Base-by-base conservation (phyloP, 768 basidiomycete species). In the Holtermannia corniformis region DNA sequence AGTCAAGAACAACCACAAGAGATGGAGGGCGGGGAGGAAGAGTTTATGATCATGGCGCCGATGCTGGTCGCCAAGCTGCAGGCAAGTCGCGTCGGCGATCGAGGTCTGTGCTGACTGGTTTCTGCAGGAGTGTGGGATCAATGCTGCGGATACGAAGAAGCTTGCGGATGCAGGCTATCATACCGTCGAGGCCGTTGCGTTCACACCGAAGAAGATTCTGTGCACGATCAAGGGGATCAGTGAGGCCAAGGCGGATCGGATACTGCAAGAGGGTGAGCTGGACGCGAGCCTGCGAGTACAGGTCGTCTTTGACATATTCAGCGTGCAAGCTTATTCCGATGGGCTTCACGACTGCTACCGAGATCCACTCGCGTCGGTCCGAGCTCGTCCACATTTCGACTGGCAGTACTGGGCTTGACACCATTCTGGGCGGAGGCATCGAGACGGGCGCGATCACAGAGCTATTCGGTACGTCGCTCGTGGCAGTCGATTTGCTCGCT, bases 361-460 rank as follows among this genome's bases (percentile, higher is more conserved):
- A 96, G 68, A 86, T 96, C 5, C 95, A 99, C 70, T 86, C 90
- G 20, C 83, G 91, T 51, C 79, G 95, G 42, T 86, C 91, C 16
- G 95, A 99, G 68, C 80, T 97, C 25, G 88, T 99, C 20, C 86
- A 87, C 73, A 92, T 99, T 56, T 92, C 91, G 1, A 97, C 95
- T 0, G 95, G 95, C 21, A 91, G 88, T 1, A 93, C 91, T 65
- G 90, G 95, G 60, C 77, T 99, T 27, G 93, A 99, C 73, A 90
- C 90, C 3, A 80, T 97, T 27, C 78, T 99, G 2, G 95, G 95
- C 67, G 93, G 93, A 49, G 95, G 95, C 7, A 88, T 99, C 62
- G 95, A 99, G 76, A 99, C 95, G 16, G 95, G 95, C 41, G 86
- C 91, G 0, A 95, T 99, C 68, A 99, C 95, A 0, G 95, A 99